phyloP scores from a whole-genome alignment of 2,329 filamentous ascomycete species.

The Cladosporium phlei region DNA sequence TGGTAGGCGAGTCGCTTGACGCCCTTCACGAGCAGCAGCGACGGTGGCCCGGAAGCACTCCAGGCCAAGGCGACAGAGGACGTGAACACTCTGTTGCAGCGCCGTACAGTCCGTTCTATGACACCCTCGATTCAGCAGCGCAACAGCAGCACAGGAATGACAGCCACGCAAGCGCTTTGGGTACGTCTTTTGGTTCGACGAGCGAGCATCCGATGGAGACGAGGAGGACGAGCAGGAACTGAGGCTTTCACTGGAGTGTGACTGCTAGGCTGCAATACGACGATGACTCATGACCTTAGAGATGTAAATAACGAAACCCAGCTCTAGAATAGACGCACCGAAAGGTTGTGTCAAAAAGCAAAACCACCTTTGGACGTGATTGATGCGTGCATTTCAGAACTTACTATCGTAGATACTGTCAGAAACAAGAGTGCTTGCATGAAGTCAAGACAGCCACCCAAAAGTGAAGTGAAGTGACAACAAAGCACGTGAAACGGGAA shows the following conservation, averaged over 20 bases:
- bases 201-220: conserved; percentile 30
- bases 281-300: too few relatives aligned
- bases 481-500: neutral
- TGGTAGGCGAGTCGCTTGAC: conserved; percentile 81
- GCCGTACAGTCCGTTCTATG: conserved; percentile 56
- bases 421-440: too few relatives aligned
- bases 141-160: conserved; percentile 11
- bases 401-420: too few relatives aligned
- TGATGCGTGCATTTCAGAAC: too few relatives aligned
- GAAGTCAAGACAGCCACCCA: too few relatives aligned
- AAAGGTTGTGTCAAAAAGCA: too few relatives aligned
- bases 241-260: neutral
- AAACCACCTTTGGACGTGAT: too few relatives aligned
- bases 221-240: conserved; percentile 22
- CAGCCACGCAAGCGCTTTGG: neutral
- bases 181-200: conserved; percentile 18
- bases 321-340: too few relatives aligned
- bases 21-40: conserved; percentile 78
- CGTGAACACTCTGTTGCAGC: conserved; percentile 51
- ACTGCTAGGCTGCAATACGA: too few relatives aligned
- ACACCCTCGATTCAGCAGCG: conserved; percentile 37
- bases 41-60: conserved; percentile 48
- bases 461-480: neutral
- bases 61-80: conserved; percentile 22
- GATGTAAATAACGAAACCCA: too few relatives aligned